These are phyloP conservation scores for Talaromyces trachyspermus DNA, from an alignment of 495 filamentous ascomycete genomes.

Conservation along the genomic window DNA sequence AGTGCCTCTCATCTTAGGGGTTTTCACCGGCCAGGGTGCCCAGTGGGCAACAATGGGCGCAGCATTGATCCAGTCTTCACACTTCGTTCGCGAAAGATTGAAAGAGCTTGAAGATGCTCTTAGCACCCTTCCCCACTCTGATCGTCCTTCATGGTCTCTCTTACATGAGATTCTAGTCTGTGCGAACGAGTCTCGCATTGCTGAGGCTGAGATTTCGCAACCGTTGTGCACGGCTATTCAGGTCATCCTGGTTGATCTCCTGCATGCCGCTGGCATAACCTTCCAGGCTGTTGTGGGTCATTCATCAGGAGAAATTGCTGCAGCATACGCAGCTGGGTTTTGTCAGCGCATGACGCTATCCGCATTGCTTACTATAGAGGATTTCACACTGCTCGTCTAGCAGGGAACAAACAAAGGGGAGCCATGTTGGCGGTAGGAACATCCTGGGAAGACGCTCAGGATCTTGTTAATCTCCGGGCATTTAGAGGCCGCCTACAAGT, in stretches of 20 bases:
- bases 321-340: slow-evolving; percentile 45
- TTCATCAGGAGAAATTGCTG: slow-evolving; percentile 55
- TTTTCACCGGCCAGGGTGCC: slow-evolving; percentile 42
- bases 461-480: slow-evolving; percentile 18
- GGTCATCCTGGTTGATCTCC: no score
- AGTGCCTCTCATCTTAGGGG: slow-evolving; percentile 5
- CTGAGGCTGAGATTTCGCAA: no score
- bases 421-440: slow-evolving; percentile 50
- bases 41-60: slow-evolving; percentile 37
- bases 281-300: no score
- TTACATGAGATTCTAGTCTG: no score
- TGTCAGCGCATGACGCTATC: slow-evolving; percentile 32
- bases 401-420: slow-evolving; percentile 17
- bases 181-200: no score
- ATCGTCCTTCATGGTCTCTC: no score
- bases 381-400: slow-evolving; percentile 14
- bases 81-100: not conserved
- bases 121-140: no score
- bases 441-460: slow-evolving; percentile 33
- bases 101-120: no score
- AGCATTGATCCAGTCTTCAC: slow-evolving; percentile 25
- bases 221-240: no score
- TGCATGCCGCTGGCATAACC: no score
- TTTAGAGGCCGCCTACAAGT: slow-evolving; percentile 25
- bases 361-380: slow-evolving; percentile 50